Base-by-base conservation (phyloP, 495 filamentous ascomycete genomes). In the Talaromyces ruber region DNA sequence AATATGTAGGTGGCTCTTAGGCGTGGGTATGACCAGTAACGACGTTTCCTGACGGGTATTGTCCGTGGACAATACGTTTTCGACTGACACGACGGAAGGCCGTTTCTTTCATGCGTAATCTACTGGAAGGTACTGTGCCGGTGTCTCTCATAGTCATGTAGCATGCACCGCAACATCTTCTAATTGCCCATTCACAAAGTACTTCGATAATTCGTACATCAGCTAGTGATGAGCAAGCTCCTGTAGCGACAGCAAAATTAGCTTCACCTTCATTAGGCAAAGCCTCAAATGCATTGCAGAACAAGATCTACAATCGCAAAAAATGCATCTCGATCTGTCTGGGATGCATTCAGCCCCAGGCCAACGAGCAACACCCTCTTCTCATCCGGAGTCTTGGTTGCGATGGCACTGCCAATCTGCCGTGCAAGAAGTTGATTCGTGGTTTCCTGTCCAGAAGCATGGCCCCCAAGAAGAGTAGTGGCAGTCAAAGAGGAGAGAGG, bases 391-490 rank as follows among this genome's bases (percentile, higher is more conserved):
- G 89, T 79, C 64, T 85, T 86, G 59, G 84, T 84, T 32, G 84
- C 75, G 62, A 98, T 83, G 12, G 86, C 83, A 66, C 84, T 93
- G 6, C 88, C 94, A 63, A 97, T 90, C 68, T 97, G 92, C 57
- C 89, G 88, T 39, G 91, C 91, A 70, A 91, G 86, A 4, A 96
- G 82, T 75, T 97, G 94, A 26, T 90, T 93, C 18, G 93, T 67
- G 0, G 88, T 89, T 64, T 97, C 91, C 39, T 93, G 81, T 55
- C 90, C 88, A 62, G 88, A 79, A 18, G 84, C 85, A 29, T 90
- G 88, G 12, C 87, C 92, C n/a, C 94, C 94, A 4, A 98, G 80
- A 3, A 98, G 72, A 0, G 94, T 96, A 51, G 86, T 95, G 2
- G 94, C 88, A 5, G 92, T 97, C 34, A 98, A 76, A 66, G 90